Conservation (phyloP, 2,329 filamentous ascomycete species). For the Epichloe festucae region DNA sequence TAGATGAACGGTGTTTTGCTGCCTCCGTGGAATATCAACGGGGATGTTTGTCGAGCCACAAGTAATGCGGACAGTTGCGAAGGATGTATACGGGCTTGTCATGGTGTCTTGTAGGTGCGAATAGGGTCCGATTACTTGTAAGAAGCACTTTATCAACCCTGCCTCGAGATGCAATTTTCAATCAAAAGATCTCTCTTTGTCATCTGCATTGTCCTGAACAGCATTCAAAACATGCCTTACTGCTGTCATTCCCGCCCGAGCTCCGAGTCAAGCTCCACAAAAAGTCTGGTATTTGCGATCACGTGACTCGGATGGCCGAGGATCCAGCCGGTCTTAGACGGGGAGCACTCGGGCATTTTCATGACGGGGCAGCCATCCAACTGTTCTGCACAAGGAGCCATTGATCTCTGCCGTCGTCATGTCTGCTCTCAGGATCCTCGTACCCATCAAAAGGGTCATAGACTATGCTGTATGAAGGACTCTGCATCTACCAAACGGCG, state of each 20-base stretch:
- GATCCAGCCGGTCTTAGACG: constrained; percentile 33
- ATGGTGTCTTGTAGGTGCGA: background rate
- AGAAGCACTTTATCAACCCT: background rate
- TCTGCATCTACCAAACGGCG: background rate
- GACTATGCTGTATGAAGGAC: constrained; percentile 59
- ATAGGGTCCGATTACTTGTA: background rate
- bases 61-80: background rate
- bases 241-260: background rate
- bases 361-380: background rate
- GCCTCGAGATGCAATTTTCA: background rate
- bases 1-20: constrained; percentile 5
- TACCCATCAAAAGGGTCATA: constrained; percentile 74
- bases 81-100: background rate
- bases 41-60: background rate
- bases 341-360: constrained; percentile 13
- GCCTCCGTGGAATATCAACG: background rate
- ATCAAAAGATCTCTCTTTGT: no score
- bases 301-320: constrained; percentile 27
- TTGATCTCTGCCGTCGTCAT: constrained; percentile 23
- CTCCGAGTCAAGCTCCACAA: background rate
- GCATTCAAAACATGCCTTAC: no score
- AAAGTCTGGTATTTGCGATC: constrained; percentile 8
- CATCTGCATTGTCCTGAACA: no score
- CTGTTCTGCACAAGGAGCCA: background rate
- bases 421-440: constrained; percentile 60